These are phyloP conservation scores for Erythrobasidium hasegawianum DNA, from an alignment of 1,284 basidiomycete genomes.

Conservation along the genomic window DNA sequence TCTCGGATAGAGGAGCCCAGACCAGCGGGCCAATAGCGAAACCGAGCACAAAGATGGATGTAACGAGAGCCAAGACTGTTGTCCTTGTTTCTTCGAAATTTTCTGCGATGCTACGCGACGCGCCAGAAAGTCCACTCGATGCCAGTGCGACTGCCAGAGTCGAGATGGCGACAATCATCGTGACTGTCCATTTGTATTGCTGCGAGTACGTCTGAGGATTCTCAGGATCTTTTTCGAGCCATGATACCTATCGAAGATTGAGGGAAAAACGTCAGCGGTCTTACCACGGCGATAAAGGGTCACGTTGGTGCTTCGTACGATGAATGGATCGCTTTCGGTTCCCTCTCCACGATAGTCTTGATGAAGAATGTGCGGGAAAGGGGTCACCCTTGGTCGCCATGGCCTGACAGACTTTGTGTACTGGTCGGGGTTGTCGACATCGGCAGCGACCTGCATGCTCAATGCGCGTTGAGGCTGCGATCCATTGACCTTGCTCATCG, in stretches of 20 bases:
- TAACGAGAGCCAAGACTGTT: constrained; percentile 29
- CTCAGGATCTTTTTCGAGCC: constrained; percentile 29
- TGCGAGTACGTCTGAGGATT: constrained; percentile 29
- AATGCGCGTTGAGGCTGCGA: constrained; percentile 3
- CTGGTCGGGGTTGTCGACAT: constrained; percentile 10
- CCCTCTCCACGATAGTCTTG: constrained; percentile 50
- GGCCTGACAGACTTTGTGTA: constrained; percentile 45
- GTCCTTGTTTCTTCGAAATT: constrained; percentile 38
- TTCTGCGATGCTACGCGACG: constrained; percentile 36
- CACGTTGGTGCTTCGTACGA: constrained; percentile 43
- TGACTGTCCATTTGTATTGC: constrained; percentile 29
- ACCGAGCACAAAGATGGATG: constrained; percentile 38
- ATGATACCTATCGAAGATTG: too few species aligned
- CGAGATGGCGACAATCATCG: constrained; percentile 42
- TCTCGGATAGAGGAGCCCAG: constrained; percentile 57
- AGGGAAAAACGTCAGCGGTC: neutral
- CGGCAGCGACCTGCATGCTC: constrained; percentile 22
- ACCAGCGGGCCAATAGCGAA: constrained; percentile 38
- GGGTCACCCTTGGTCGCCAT: constrained; percentile 48
- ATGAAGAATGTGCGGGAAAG: constrained; percentile 49
- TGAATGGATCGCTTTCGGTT: constrained; percentile 50
- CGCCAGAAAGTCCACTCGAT: constrained; percentile 43
- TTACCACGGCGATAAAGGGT: neutral
- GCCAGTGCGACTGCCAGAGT: constrained; percentile 55
- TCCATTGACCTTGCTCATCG: neutral